phyloP scores from a whole-genome alignment of 495 filamentous ascomycete species.

The Astrothelium subdiscretum region DNA sequence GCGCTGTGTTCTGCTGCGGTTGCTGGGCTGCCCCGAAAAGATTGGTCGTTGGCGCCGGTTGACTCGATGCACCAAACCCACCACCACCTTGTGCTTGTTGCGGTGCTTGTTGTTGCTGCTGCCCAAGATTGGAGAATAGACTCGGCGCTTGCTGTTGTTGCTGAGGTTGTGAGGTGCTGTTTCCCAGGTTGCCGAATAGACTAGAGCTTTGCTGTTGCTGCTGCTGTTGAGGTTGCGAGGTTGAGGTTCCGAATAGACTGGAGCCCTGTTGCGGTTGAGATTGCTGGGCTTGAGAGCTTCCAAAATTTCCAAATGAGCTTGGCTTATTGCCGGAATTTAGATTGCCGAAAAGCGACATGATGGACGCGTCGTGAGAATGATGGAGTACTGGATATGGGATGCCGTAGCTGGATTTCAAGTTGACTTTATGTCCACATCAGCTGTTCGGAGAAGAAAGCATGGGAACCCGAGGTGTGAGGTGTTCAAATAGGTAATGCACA shows the following conservation, averaged over 20 bases:
- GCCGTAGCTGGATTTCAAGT: too few species aligned
- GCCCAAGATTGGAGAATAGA: constrained; percentile 1
- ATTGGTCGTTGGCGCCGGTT: constrained; percentile 19
- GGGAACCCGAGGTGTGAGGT: too few species aligned
- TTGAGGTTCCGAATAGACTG: constrained; percentile 11
- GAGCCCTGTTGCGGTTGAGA: constrained; percentile 16
- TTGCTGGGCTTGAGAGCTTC: constrained; percentile 14
- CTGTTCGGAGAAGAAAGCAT: too few species aligned
- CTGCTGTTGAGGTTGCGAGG: constrained; percentile 15
- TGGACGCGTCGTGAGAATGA: constrained; percentile 11
- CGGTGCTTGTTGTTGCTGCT: constrained; percentile 17
- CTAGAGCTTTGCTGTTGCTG: neutral
- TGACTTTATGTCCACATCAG: too few species aligned
- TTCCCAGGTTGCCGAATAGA: neutral
- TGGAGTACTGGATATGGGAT: too few species aligned
- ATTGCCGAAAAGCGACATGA: constrained; percentile 36
- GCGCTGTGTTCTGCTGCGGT: constrained; percentile 30
- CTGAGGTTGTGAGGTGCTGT: constrained; percentile 1
- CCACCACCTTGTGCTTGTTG: constrained; percentile 14
- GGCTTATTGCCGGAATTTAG: constrained; percentile 23
- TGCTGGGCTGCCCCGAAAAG: constrained; percentile 34
- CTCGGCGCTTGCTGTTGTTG: constrained; percentile 9
- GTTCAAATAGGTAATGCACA: too few species aligned
- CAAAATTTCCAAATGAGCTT: constrained; percentile 27
- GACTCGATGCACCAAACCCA: constrained; percentile 21